Conservation (phyloP, 2,329 filamentous ascomycete species). For the Chaetomium sp. region DNA sequence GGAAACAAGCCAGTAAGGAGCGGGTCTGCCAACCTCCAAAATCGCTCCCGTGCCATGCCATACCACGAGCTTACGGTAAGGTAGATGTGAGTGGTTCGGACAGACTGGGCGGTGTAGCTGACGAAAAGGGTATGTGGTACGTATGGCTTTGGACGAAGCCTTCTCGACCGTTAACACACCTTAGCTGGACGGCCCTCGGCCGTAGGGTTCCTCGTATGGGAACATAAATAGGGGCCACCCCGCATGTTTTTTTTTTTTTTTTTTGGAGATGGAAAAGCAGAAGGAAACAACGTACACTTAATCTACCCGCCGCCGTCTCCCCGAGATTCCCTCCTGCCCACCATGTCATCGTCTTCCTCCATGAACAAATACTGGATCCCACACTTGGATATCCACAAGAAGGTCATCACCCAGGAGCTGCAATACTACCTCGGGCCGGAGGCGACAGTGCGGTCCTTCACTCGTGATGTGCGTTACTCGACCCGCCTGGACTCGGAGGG, state of each 20-base stretch:
- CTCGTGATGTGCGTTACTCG: slow-evolving; percentile 52
- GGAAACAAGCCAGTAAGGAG: slow-evolving; percentile 28
- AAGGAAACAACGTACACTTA: slow-evolving; percentile 12
- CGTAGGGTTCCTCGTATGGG: slow-evolving; percentile 4
- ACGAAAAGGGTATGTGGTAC: slow-evolving; percentile 23
- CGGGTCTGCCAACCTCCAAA: slow-evolving; percentile 10
- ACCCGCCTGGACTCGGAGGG: slow-evolving; percentile 32
- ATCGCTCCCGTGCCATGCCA: slow-evolving; percentile 26
- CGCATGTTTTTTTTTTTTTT: slow-evolving; percentile 8
- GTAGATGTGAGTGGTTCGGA: slow-evolving; percentile 28
- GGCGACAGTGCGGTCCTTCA: slow-evolving; percentile 59
- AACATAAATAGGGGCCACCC: slow-evolving; percentile 28
- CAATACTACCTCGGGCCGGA: slow-evolving; percentile 61
- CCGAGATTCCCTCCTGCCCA: slow-evolving; percentile 16
- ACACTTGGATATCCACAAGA: slow-evolving; percentile 61
- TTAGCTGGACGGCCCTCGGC: slow-evolving; percentile 23
- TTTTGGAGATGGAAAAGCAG: background rate
- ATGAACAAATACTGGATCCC: slow-evolving; percentile 66
- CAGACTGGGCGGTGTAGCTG: slow-evolving; percentile 30
- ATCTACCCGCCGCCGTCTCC: slow-evolving; percentile 1
- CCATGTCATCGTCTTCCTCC: slow-evolving; percentile 43
- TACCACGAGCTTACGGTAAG: slow-evolving; percentile 22
- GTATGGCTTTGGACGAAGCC: slow-evolving; percentile 17
- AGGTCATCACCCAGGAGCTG: slow-evolving; percentile 60
- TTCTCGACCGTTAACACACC: slow-evolving; percentile 26